Evolutionary conservation across 2,329 filamentous ascomycete species (phyloP).

Genomic region (Hirsutella rhossiliensis): DNA sequence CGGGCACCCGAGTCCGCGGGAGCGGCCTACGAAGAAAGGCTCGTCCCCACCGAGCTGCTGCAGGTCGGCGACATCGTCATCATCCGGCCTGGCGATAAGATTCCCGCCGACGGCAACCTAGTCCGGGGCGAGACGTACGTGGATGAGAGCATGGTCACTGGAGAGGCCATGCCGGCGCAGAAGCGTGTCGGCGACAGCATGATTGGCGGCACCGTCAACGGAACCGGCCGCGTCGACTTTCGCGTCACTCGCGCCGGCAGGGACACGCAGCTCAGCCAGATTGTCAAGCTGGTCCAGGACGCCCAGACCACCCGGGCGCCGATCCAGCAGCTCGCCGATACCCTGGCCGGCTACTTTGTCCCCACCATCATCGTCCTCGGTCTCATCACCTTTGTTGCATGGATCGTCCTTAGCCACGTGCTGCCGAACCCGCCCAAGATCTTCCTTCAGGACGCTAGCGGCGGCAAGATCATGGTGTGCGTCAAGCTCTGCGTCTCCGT

Average conservation of each 20-base stretch:
- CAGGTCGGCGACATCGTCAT: conserved; percentile 91
- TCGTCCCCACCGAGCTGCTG: conserved; percentile 88
- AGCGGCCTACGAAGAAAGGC: conserved; percentile 63
- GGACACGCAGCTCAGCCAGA: conserved; percentile 94
- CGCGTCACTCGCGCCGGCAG: conserved; percentile 83
- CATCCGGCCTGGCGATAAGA: conserved; percentile 88
- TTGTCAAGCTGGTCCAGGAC: conserved; percentile 95
- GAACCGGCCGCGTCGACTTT: conserved; percentile 83
- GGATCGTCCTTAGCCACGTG: conserved; percentile 91
- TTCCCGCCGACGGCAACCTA: conserved; percentile 82
- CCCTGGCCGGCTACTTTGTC: conserved; percentile 86
- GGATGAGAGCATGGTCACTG: conserved; percentile 97
- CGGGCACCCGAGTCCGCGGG: conserved; percentile 24
- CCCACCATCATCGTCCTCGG: conserved; percentile 80
- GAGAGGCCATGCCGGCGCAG: conserved; percentile 88
- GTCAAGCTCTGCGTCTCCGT: conserved; percentile 96
- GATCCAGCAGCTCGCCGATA: conserved; percentile 86
- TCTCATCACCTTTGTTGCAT: conserved; percentile 70
- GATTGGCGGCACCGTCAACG: conserved; percentile 93
- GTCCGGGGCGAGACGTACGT: conserved; percentile 86
- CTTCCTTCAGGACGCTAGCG: conserved; percentile 68
- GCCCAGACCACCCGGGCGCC: conserved; percentile 90
- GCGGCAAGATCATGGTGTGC: conserved; percentile 92
- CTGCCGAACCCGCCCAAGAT: conserved; percentile 76
- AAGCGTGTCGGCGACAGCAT: conserved; percentile 71